Percentiles rank a stretch among this genome's conserved stretches.
These are phyloP conservation scores for Schizosaccharomyces osmophilus DNA, from an alignment of 805 yeast genomes.

Conservation along the genomic window DNA sequence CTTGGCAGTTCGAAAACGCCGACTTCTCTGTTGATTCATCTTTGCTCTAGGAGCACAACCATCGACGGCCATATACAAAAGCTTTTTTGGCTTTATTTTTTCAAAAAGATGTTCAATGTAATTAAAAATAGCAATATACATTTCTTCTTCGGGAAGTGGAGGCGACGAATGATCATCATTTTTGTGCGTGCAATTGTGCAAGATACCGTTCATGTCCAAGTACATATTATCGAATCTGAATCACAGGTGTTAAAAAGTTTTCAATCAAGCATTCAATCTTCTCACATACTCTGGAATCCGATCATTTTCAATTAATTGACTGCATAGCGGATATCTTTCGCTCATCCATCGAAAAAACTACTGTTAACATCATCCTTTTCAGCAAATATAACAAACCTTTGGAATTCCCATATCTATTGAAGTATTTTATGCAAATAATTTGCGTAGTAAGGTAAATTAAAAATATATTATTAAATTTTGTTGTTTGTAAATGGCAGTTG, in stretches of 20 bases:
- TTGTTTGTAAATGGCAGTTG: not conserved
- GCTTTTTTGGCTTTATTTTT: conserved; percentile 62
- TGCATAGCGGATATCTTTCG: conserved; percentile 94
- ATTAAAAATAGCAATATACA: conserved; percentile 74
- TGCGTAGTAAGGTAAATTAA: not conserved
- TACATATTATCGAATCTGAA: conserved; percentile 61
- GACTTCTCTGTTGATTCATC: conserved; percentile 91
- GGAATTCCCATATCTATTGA: conserved; percentile 2
- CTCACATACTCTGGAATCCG: conserved; percentile 47
- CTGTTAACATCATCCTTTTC: not conserved
- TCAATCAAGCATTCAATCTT: not conserved
- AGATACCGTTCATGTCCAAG: conserved; percentile 90
- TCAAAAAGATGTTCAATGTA: conserved; percentile 84
- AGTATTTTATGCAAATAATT: not conserved
- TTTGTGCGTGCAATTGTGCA: conserved; percentile 77
- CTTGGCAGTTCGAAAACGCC: conserved; percentile 80
- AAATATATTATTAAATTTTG: not conserved
- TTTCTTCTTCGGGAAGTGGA: conserved; percentile 66
- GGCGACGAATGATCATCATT: conserved; percentile 42
- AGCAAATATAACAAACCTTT: not conserved
- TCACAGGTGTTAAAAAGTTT: not conserved
- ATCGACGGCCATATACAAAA: conserved; percentile 89
- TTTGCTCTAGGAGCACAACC: conserved; percentile 98
- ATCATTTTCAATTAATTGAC: conserved; percentile 56
- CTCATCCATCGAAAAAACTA: conserved; percentile 86